These are phyloP conservation scores for Striga hermonthica DNA, from an alignment of 305 asterid genomes.

Conservation along the genomic window DNA sequence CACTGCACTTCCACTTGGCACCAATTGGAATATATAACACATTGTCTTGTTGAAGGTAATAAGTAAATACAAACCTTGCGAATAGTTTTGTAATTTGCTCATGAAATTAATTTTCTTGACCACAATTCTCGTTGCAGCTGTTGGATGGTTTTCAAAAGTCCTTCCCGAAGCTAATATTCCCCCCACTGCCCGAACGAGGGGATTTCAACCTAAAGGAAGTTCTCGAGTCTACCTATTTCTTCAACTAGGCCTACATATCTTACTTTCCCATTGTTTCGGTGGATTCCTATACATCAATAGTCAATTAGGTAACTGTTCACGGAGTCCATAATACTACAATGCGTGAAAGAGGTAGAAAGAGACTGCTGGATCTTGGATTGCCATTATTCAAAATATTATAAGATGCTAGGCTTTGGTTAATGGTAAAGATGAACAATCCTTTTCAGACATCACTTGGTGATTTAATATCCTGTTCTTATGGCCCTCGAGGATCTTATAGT, in stretches of 20 bases:
- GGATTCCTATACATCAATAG: constrained; percentile 19
- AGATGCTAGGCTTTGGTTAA: background rate
- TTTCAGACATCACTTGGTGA: background rate
- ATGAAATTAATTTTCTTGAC: constrained; percentile 1
- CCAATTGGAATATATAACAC: too few species aligned
- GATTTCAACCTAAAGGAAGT: constrained; percentile 89
- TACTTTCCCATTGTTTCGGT: constrained; percentile 22
- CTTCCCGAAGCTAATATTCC: constrained; percentile 67
- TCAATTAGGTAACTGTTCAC: constrained; percentile 8
- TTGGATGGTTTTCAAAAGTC: constrained; percentile 62
- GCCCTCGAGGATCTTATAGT: background rate
- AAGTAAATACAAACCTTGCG: background rate
- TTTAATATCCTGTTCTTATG: background rate
- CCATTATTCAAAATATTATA: background rate
- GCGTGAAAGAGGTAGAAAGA: constrained; percentile 3
- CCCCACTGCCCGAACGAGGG: constrained; percentile 86
- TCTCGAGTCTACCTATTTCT: constrained; percentile 72
- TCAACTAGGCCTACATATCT: constrained; percentile 54
- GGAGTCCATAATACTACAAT: constrained; percentile 3
- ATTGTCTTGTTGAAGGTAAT: too few species aligned
- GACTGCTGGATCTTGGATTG: constrained; percentile 2
- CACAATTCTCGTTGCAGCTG: constrained; percentile 43
- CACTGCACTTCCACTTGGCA: too few species aligned
- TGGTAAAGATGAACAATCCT: background rate
- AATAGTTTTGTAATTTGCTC: background rate